Conservation (phyloP, 2,329 filamentous ascomycete species). For the Juglanconis juglandina region DNA sequence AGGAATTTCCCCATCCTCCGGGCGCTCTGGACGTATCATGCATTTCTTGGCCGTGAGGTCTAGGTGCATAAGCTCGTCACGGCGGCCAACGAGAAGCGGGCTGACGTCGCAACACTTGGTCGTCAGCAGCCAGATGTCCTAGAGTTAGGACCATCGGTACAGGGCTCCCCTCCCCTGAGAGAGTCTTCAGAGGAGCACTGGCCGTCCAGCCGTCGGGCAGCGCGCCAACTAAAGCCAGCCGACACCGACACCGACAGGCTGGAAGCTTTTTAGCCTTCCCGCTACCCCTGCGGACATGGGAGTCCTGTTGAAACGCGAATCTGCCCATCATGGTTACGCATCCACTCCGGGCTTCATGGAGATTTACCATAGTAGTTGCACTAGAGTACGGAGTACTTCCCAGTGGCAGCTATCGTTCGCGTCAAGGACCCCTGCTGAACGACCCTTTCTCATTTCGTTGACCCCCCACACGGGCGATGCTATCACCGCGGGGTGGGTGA, state of each 20-base stretch:
- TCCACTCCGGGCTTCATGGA: neutral
- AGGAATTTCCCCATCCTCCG: neutral
- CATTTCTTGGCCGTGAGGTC: neutral
- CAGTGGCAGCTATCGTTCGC: neutral
- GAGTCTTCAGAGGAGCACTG: neutral
- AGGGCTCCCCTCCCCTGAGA: neutral
- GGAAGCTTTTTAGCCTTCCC: constrained; percentile 18
- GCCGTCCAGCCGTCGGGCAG: neutral
- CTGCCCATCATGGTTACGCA: neutral
- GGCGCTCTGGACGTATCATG: neutral
- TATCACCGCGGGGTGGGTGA: neutral
- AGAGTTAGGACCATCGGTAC: neutral
- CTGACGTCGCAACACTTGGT: neutral
- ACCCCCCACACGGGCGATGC: neutral
- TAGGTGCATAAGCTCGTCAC: neutral
- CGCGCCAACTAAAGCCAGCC: neutral
- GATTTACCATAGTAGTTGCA: no score
- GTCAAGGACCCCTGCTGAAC: neutral
- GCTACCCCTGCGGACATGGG: constrained; percentile 17
- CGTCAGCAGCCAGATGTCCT: neutral
- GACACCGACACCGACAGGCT: constrained; percentile 20
- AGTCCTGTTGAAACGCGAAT: constrained; percentile 6
- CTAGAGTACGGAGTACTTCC: neutral
- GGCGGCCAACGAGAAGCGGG: neutral
- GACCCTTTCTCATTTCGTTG: neutral